Base-by-base conservation (phyloP, 1,284 basidiomycete genomes). In the Marasmius oreades region DNA sequence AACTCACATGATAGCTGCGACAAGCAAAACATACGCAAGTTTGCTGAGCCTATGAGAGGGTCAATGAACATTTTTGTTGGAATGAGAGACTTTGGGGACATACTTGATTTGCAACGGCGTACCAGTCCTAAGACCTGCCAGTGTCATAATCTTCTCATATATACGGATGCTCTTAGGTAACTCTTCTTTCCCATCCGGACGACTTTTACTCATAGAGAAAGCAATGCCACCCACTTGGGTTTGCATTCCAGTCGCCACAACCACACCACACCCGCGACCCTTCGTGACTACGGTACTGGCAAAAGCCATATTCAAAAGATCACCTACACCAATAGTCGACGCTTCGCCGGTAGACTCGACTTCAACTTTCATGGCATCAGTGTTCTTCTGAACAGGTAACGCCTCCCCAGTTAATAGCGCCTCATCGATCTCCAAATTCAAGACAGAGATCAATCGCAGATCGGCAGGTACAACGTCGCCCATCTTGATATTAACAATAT, bases 341-440 rank as follows among this genome's bases (percentile, higher is more conserved):
- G 52, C 53, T 18, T 66, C 61, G 14, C 54, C 54, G 23, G 28
- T 26, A 26, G 46, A 33, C 11, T 28, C 26, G 12, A 50, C 20
- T 11, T 55, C 45, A 16, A 37, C 22, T 33, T 39, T 50, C 51
- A 69, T 74, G 55, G 66, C 63, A 26, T 79, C 75, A 6, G 68
- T 66, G 45, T 73, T 78, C 69, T 90, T 90, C 28, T 73, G 69
- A 12, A 88, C 85, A 53, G 86, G 86, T 16, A 88, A 67, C 11
- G 77, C 80, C 65, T 86, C 84, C 51, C 86, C 87, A 1, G 86
- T 89, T n/a, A 90, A 73, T 33, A 88, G 75, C 4, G 85, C 82
- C 66, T 88, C 86, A 58, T 87, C 85, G 18, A 79, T 60, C 64
- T 85, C 82, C 39, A 85, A 69, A 63, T 81, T 80, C 56, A 67